A percentile compares a stretch with the other conserved stretches of the same genome.
These are phyloP conservation scores for Ophryocystis elektroscirrha DNA, from an alignment of 169 alveolate genomes.

Conservation along the genomic window DNA sequence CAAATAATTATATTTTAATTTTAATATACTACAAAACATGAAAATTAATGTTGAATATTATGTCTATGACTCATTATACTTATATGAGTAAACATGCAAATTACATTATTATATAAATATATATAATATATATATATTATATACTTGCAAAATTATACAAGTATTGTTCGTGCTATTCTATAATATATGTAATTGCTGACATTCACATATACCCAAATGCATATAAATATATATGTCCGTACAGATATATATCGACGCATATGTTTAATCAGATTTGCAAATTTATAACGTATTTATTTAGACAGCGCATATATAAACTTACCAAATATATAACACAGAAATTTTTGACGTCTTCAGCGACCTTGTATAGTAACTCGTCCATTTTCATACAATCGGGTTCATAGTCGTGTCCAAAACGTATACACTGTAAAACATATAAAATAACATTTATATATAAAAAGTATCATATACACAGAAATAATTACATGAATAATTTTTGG, in stretches of 20 bases:
- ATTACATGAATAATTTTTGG: background rate
- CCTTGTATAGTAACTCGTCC: slow-evolving; percentile 83
- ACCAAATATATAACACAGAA: slow-evolving; percentile 88
- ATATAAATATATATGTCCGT: background rate
- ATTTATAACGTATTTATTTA: background rate
- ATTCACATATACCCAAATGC: background rate
- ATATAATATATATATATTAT: no score
- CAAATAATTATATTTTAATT: background rate
- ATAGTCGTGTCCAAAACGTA: slow-evolving; percentile 93
- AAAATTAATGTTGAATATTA: slow-evolving; percentile 4
- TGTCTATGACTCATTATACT: background rate
- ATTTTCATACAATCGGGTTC: slow-evolving; percentile 88
- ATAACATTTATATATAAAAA: no score
- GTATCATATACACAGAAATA: background rate
- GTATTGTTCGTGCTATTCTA: no score
- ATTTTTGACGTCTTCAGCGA: slow-evolving; percentile 79
- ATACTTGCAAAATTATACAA: background rate
- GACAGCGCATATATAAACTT: slow-evolving; percentile 2
- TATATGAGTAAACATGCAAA: background rate
- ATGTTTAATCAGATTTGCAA: background rate
- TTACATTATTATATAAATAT: background rate
- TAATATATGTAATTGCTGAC: slow-evolving; percentile 1
- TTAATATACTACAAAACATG: slow-evolving; percentile 3
- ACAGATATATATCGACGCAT: background rate
- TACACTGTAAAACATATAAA: slow-evolving; percentile 30